Evolutionary conservation across 352 stramenopile genomes (phyloP).

Genomic region (Aphanomyces euteiches): DNA sequence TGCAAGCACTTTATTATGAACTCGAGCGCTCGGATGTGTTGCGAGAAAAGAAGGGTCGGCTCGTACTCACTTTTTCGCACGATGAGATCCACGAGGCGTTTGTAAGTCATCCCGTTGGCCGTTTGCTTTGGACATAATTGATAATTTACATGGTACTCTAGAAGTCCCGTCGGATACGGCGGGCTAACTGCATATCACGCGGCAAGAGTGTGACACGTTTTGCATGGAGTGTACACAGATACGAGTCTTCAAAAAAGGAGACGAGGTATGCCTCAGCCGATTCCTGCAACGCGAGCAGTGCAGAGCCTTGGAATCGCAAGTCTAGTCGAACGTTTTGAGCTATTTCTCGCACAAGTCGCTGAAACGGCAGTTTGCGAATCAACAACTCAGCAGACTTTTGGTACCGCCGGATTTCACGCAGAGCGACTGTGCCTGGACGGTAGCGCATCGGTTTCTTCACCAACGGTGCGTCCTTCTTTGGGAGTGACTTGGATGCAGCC

Average conservation of each 20-base stretch:
- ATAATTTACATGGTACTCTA: background rate
- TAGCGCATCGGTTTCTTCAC: conserved; percentile 66
- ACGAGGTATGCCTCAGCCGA: conserved; percentile 94
- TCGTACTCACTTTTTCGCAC: conserved; percentile 54
- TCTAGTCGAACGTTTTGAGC: conserved; percentile 62
- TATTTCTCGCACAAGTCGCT: conserved; percentile 36
- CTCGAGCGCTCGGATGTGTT: conserved; percentile 59
- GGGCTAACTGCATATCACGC: conserved; percentile 58
- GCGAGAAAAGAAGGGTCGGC: conserved; percentile 42
- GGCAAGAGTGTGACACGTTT: conserved; percentile 28
- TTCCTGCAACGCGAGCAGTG: conserved; percentile 91
- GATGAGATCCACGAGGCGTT: conserved; percentile 68
- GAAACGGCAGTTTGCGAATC: conserved; percentile 36
- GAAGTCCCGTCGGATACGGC: conserved; percentile 38
- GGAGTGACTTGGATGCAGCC: conserved; percentile 55
- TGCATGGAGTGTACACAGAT: conserved; percentile 39
- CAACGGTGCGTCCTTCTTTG: conserved; percentile 63
- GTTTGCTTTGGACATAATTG: conserved; percentile 22
- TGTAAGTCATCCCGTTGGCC: conserved; percentile 50
- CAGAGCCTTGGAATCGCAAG: conserved; percentile 89
- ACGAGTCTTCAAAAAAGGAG: conserved; percentile 92
- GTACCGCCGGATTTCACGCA: conserved; percentile 37
- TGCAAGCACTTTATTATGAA: conserved; percentile 61
- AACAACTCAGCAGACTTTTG: conserved; percentile 36
- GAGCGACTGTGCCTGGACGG: conserved; percentile 31